phyloP scores from a whole-genome alignment of 371 early-diverging fungal species.

The Chytridium lagenaria region DNA sequence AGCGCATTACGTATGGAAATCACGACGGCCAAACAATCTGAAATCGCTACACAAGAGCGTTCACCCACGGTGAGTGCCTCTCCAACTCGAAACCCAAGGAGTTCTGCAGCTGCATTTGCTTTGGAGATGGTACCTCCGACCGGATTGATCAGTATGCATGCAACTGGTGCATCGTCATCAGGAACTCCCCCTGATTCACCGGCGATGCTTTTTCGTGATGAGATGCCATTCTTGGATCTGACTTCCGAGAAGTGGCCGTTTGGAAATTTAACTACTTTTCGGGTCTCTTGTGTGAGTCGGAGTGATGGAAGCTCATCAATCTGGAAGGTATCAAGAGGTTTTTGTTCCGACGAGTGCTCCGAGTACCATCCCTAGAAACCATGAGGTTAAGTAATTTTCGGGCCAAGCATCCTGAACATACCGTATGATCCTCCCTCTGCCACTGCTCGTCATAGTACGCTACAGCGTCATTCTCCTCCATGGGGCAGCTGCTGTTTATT shows the following conservation, averaged over 20 bases:
- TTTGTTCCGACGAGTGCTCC: not conserved
- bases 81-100: not conserved
- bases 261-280: not conserved
- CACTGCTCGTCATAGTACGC: not conserved
- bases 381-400: no score
- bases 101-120: not conserved
- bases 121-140: not conserved
- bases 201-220: no score
- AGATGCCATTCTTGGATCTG: no score
- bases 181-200: no score
- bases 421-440: not conserved
- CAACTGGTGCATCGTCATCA: not conserved
- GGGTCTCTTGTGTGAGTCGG: not conserved
- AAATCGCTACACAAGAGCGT: not conserved
- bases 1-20: not conserved
- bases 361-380: slow-evolving; percentile 1
- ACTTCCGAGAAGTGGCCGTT: no score
- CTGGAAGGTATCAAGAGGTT: not conserved
- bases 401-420: not conserved
- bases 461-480: slow-evolving; percentile 5
- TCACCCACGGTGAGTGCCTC: not conserved
- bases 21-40: not conserved
- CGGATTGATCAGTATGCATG: not conserved
- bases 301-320: slow-evolving; percentile 12
- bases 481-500: no score